A percentile compares a stretch with the other conserved stretches of the same genome.
These are phyloP conservation scores for Colletotrichum brevisporum DNA, from an alignment of 2,329 filamentous ascomycete species.

Conservation along the genomic window DNA sequence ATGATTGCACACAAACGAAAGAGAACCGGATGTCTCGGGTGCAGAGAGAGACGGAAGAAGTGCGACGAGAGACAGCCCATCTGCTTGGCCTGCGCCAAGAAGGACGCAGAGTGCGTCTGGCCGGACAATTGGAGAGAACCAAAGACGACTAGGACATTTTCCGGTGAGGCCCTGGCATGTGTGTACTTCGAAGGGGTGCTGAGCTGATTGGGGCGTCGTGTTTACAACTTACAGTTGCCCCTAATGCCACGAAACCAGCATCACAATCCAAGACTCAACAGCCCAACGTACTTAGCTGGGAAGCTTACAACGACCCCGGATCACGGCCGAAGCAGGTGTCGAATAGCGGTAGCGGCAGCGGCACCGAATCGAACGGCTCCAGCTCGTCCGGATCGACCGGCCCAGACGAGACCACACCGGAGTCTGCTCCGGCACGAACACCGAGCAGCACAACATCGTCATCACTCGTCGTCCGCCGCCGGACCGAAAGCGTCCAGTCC, in stretches of 20 bases:
- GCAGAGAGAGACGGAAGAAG: constrained; percentile 6
- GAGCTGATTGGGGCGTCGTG: neutral
- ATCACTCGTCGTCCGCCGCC: neutral
- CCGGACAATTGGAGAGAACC: constrained; percentile 12
- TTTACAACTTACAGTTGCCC: neutral
- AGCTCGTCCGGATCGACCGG: neutral
- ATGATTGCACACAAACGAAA: constrained; percentile 1
- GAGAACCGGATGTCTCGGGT: constrained; percentile 13
- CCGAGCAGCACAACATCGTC: neutral
- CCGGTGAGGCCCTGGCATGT: neutral
- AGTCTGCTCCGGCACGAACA: neutral
- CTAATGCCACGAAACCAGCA: neutral
- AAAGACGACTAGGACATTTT: neutral
- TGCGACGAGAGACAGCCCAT: constrained; percentile 14
- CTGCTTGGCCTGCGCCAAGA: constrained; percentile 6
- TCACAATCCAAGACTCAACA: neutral
- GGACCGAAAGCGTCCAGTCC: too few relatives aligned
- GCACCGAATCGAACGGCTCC: too few relatives aligned
- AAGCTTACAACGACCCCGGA: neutral
- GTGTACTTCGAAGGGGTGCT: neutral
- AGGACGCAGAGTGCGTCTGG: constrained; percentile 3
- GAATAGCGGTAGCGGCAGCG: too few relatives aligned
- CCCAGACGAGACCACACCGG: too few relatives aligned
- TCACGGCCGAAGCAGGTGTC: neutral
- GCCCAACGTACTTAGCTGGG: neutral